A percentile compares a stretch with the other conserved stretches of the same genome.
phyloP scores from a whole-genome alignment of 163 green algal genomes.

The Volvox carteri region DNA sequence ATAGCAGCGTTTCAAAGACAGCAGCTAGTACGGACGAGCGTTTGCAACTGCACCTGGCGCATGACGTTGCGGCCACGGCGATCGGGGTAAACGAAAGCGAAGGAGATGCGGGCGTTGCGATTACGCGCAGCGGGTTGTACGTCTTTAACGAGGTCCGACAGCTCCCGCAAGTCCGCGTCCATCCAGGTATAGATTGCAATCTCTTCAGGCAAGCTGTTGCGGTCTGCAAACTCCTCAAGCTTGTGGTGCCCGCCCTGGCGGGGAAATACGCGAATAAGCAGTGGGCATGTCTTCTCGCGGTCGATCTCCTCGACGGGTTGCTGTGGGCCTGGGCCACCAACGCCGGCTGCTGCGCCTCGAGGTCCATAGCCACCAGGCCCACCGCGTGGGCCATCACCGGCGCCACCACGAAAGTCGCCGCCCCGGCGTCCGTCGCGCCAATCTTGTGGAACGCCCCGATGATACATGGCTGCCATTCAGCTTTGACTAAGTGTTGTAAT shows the following conservation, averaged over 20 bases:
- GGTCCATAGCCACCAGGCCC: constrained; percentile 24
- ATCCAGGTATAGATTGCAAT: constrained; percentile 81
- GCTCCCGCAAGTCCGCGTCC: constrained; percentile 79
- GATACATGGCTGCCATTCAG: constrained; percentile 40
- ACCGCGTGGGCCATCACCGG: constrained; percentile 21
- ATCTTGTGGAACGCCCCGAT: constrained; percentile 4
- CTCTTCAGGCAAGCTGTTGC: constrained; percentile 27
- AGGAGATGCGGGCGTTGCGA: constrained; percentile 75
- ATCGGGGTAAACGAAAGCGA: constrained; percentile 92
- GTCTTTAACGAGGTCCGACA: constrained; percentile 77
- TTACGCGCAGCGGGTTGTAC: constrained; percentile 43
- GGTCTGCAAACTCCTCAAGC: constrained; percentile 71
- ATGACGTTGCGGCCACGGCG: constrained; percentile 85
- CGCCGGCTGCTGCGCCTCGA: neutral
- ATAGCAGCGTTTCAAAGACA: no score
- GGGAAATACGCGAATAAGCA: constrained; percentile 77
- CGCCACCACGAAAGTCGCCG: constrained; percentile 26
- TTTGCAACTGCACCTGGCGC: constrained; percentile 83
- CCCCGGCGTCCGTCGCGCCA: constrained; percentile 28
- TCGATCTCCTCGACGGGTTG: constrained; percentile 58
- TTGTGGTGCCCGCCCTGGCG: constrained; percentile 74
- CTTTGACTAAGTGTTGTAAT: neutral
- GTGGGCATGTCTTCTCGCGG: constrained; percentile 76
- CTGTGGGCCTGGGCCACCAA: neutral
- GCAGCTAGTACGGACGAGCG: no score